Evolutionary conservation across 768 basidiomycete genomes (phyloP), one percentile per base, ranked within the genome.

Genomic region (Suillus variegatus): DNA sequence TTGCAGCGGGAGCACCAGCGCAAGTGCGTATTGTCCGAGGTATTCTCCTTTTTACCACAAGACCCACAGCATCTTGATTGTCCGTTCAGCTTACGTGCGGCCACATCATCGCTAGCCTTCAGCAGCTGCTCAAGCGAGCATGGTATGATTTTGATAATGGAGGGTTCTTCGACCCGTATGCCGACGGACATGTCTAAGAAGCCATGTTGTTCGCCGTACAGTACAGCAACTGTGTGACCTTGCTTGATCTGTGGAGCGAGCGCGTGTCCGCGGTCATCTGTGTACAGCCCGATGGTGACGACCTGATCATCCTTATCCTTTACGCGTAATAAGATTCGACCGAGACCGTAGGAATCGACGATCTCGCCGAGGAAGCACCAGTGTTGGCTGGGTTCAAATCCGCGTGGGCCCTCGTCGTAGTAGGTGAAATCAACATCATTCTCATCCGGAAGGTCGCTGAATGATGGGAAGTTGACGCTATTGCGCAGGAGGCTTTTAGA

Each of bases 351-450:
- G 10, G n/a, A 25, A 38, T 52, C 56, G 14, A 72, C 65, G 43
- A 78, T 76, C 60, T 78, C 74, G 7, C 72, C 76, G 7, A 79
- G 68, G 43, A 78, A 69, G 62, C 78, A 79, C 76, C 77, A 77
- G 65, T 76, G 78, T 36, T 64, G 69, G 46, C 60, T 64, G 5
- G 72, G 72, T 38, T 47, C 20, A 28, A 43, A 60, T 10, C 18
- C 18, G 2, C 7, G 12, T 7, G 18, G 10, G 12, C 25, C 28
- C 18, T 43, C 18, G 6, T 32, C 28, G 12, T 43, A 60, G 41
- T 43, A n/a, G 2, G 65, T 28, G 2, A 62, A 10, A 60, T 75
- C 68, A 43, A 69, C 49, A 25, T 65, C 68, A 38, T 73, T 41
- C 49, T 77, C 76, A 14, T 43, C 41, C 4, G 76, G 77, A 4